Conservation (phyloP, 2,329 filamentous ascomycete species). For the Aspergillus alliaceus region DNA sequence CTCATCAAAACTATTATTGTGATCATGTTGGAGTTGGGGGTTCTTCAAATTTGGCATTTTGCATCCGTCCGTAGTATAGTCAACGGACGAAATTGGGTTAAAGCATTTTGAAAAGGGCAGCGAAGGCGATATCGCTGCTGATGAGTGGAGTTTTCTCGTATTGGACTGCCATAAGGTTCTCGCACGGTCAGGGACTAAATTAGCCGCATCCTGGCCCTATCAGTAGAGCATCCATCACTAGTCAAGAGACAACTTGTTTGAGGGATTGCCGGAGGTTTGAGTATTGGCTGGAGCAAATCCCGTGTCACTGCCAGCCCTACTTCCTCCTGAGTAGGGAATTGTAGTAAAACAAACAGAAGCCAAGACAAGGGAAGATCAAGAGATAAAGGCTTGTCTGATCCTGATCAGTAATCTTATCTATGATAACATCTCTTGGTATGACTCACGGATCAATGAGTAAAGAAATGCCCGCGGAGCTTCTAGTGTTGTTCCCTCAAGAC, state of each 20-base stretch:
- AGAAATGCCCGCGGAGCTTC: not conserved
- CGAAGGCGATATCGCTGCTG: not conserved
- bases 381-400: not conserved
- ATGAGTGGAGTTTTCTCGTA: not conserved
- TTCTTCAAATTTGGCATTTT: not conserved
- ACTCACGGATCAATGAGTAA: not conserved
- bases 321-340: too few species aligned
- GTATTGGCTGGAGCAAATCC: not conserved
- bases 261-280: too few species aligned
- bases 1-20: not conserved
- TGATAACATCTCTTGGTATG: not conserved
- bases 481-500: not conserved
- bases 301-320: not conserved
- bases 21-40: not conserved
- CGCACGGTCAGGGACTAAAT: not conserved
- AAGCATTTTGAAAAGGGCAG: not conserved
- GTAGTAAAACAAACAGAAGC: not conserved
- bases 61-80: not conserved
- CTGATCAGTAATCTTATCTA: not conserved
- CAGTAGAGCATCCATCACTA: not conserved
- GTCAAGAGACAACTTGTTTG: too few species aligned
- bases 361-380: not conserved
- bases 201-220: not conserved
- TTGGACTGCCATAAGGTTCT: not conserved
- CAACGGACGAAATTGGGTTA: not conserved